These are phyloP conservation scores for Cyathus striatus DNA, from an alignment of 768 basidiomycete genomes.

Conservation along the genomic window DNA sequence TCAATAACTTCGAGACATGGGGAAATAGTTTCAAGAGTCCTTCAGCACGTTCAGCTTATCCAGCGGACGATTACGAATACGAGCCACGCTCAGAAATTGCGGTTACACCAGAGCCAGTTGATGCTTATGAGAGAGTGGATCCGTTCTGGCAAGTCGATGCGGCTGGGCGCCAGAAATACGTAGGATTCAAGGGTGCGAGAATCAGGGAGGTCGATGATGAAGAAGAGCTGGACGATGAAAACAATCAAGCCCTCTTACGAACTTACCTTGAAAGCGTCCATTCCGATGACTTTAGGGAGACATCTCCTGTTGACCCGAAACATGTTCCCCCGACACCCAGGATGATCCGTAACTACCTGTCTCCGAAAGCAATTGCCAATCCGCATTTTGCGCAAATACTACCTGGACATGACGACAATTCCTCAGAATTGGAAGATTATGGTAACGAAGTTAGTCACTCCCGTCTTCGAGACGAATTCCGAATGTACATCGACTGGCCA, in stretches of 20 bases:
- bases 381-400: too few relatives aligned
- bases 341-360: neutral
- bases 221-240: slow-evolving; percentile 13
- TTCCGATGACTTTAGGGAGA: neutral
- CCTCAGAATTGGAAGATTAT: neutral
- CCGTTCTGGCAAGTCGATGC: slow-evolving; percentile 6
- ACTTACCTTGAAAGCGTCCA: neutral
- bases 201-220: slow-evolving; percentile 21
- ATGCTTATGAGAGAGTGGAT: neutral
- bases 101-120: neutral
- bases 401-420: too few relatives aligned
- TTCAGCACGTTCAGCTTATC: too few relatives aligned
- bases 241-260: neutral
- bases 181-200: slow-evolving; percentile 15
- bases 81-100: neutral
- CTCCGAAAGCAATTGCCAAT: neutral
- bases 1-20: neutral
- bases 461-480: neutral
- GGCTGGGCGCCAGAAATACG: slow-evolving; percentile 13
- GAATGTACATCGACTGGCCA: neutral
- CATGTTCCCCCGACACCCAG: neutral
- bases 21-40: too few relatives aligned
- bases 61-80: too few relatives aligned
- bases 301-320: neutral
- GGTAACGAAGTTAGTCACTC: neutral